Percentiles rank a stretch among this genome's conserved stretches.
phyloP scores from a whole-genome alignment of 148 eudicot species.

The Diospyros lotus region DNA sequence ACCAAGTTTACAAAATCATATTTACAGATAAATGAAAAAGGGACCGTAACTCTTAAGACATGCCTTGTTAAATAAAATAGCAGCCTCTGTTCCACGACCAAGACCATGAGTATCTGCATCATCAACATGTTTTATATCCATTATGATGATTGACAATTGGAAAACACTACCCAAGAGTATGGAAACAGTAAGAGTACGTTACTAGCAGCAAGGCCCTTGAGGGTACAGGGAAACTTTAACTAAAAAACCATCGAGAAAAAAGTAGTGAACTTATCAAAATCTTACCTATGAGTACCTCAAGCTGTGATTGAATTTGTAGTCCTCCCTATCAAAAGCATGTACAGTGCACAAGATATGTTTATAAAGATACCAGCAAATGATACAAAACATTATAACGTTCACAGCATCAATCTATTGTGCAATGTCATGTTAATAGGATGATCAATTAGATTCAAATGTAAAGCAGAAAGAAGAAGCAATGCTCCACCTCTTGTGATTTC shows the following conservation, averaged over 20 bases:
- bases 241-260: not conserved
- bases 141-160: not conserved
- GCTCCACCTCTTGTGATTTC: not conserved
- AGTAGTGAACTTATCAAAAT: not conserved
- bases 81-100: conserved; percentile 15
- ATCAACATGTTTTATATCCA: conserved; percentile 11
- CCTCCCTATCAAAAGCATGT: conserved; percentile 32
- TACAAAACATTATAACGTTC: not conserved
- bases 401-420: not conserved
- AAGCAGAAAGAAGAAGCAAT: not conserved
- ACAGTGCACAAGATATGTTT: not conserved
- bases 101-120: conserved; percentile 32
- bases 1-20: not conserved
- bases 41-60: conserved; percentile 2
- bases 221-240: not conserved
- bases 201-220: not conserved
- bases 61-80: conserved; percentile 25
- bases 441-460: not conserved
- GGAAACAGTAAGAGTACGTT: not conserved
- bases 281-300: conserved; percentile 59
- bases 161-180: conserved; percentile 2
- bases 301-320: conserved; percentile 51
- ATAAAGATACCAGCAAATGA: conserved; percentile 1
- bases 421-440: not conserved
- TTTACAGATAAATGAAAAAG: not conserved